A percentile compares a stretch with the other conserved stretches of the same genome.
These are phyloP conservation scores for Cyberlindnera meyerae DNA, from an alignment of 805 yeast genomes.

Conservation along the genomic window DNA sequence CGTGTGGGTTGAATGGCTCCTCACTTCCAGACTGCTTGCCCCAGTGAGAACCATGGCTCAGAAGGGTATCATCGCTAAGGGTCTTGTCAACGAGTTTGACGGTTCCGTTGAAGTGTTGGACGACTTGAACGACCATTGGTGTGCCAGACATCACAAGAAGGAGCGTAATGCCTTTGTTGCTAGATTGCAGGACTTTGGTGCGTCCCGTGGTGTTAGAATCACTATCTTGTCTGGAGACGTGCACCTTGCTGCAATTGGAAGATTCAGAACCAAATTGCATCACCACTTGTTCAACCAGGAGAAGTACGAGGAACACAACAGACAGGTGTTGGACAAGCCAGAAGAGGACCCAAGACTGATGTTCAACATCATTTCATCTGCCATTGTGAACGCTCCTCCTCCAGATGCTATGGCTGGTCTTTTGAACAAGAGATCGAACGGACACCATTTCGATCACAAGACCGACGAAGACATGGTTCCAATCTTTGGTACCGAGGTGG, in stretches of 20 bases:
- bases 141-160: constrained; percentile 76
- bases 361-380: constrained; percentile 82
- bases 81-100: constrained; percentile 86
- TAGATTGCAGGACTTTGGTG: constrained; percentile 61
- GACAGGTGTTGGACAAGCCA: constrained; percentile 42
- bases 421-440: constrained; percentile 55
- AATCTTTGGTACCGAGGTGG: constrained; percentile 56
- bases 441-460: constrained; percentile 59
- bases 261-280: constrained; percentile 57
- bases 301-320: constrained; percentile 34
- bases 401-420: constrained; percentile 80
- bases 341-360: constrained; percentile 71
- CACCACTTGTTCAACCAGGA: constrained; percentile 35
- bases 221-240: constrained; percentile 93
- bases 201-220: constrained; percentile 58
- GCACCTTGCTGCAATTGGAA: constrained; percentile 80
- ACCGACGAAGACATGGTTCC: constrained; percentile 84
- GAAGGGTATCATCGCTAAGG: constrained; percentile 58
- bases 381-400: constrained; percentile 90
- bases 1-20: constrained; percentile 80
- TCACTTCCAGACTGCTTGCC: constrained; percentile 54
- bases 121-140: constrained; percentile 96
- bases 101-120: constrained; percentile 89
- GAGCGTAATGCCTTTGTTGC: constrained; percentile 74
- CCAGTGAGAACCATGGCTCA: constrained; percentile 62